Conservation (phyloP, 2,329 filamentous ascomycete species). For the Thelonectria discophora region DNA sequence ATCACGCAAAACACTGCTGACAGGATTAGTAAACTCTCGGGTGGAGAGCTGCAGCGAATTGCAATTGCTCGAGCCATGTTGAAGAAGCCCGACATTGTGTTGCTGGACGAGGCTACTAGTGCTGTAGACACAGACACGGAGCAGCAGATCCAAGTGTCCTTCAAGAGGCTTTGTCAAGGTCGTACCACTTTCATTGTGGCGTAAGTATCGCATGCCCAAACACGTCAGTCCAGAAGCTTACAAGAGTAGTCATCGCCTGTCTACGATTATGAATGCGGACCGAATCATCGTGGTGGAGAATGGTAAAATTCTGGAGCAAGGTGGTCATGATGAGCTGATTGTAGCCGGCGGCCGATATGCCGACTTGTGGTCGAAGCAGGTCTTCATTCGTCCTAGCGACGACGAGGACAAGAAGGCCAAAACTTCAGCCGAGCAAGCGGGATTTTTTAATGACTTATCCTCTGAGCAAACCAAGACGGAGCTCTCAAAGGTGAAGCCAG, state of each 20-base stretch:
- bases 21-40: conserved; percentile 65
- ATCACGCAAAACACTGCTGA: conserved; percentile 29
- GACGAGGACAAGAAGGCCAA: conserved; percentile 45
- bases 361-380: conserved; percentile 71
- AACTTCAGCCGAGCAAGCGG: conserved; percentile 31
- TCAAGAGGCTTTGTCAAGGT: conserved; percentile 65
- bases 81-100: conserved; percentile 77
- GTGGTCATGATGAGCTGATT: conserved; percentile 68
- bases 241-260: conserved; percentile 67
- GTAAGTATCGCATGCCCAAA: conserved; percentile 47
- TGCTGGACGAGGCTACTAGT: conserved; percentile 82
- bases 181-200: conserved; percentile 75
- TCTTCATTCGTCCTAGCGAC: conserved; percentile 62
- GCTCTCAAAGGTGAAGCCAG: conserved; percentile 46
- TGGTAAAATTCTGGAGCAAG: conserved; percentile 70
- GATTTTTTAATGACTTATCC: conserved; percentile 50
- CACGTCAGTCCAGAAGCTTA: conserved; percentile 18
- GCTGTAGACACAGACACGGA: conserved; percentile 77
- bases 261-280: conserved; percentile 76
- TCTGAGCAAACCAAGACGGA: conserved; percentile 49
- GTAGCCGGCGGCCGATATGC: conserved; percentile 68
- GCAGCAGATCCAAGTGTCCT: conserved; percentile 71
- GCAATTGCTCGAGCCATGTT: conserved; percentile 77
- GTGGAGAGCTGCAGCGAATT: conserved; percentile 72
- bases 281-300: conserved; percentile 71